Conservation (phyloP, 306 rosid genomes). For the Trifolium subterraneum region DNA sequence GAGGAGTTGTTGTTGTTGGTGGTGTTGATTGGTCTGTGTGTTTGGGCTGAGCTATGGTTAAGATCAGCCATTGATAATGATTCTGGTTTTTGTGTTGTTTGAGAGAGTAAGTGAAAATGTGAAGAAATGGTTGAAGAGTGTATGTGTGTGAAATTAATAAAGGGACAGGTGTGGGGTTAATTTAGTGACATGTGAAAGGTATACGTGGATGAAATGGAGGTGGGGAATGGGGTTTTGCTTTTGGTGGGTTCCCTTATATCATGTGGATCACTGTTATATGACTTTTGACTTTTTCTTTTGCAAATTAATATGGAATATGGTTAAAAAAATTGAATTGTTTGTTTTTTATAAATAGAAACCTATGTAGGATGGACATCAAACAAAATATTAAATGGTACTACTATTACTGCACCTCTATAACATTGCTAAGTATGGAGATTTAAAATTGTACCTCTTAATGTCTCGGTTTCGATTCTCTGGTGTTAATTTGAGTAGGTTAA, state of each 20-base stretch:
- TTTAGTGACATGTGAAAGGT: background rate
- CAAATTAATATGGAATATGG: too few species aligned
- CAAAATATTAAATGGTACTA: too few species aligned
- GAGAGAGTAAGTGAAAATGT: background rate
- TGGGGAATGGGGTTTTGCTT: constrained; percentile 6
- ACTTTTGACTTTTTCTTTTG: constrained; percentile 1
- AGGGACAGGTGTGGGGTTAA: constrained; percentile 8
- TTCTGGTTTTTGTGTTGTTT: background rate
- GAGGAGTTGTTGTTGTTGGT: background rate
- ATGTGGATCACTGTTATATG: background rate
- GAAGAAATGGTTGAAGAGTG: background rate
- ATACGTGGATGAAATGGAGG: constrained; percentile 14
- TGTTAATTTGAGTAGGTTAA: too few species aligned
- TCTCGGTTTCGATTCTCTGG: too few species aligned
- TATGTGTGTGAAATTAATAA: background rate
- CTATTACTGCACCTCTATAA: too few species aligned
- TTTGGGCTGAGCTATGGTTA: constrained; percentile 40
- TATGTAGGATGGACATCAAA: too few species aligned
- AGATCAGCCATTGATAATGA: constrained; percentile 55
- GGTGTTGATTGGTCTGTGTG: constrained; percentile 15
- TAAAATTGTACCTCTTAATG: too few species aligned
- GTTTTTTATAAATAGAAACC: too few species aligned
- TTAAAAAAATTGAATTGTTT: too few species aligned
- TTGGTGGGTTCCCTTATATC: background rate
- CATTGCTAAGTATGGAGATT: too few species aligned